Evolutionary conservation across 1,284 basidiomycete genomes (phyloP), one percentile per base, ranked within the genome.

Genomic region (Ceratobasidium sp.): DNA sequence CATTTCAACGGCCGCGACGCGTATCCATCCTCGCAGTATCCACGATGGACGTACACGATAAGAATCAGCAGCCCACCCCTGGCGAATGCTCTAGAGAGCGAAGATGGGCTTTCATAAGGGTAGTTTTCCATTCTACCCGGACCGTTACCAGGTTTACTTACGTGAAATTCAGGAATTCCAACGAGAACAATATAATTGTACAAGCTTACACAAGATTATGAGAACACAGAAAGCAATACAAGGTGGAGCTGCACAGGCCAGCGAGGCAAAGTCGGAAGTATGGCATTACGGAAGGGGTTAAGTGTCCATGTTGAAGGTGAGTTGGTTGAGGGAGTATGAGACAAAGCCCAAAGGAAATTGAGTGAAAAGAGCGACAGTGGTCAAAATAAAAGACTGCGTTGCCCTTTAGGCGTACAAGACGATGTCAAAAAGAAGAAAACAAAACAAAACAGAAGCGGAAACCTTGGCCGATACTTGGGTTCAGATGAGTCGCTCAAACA

Each of bases 381-480:
- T 71, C 24, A 56, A 57, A 71, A 41, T 22, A 71, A 71, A 69
- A 51, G 65, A 59, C 48, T 57, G 54, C 67, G 24, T 71, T 71
- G 67, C 67, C 67, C 67, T 71, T 71, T 29, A 71, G 67, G 67
- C 67, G 24, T 71, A 54, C 54, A 44, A 29, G 31, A 36, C 50
- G 54, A 64, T 44, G 47, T 11, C 47, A 7, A 56, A 59, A 27
- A 41, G 50, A 44, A 51, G 22, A 57, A 69, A 71, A 57, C 17
- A 71, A 56, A 33, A n/a, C n/a, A n/a, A n/a, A 41, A 71, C 29
- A 53, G 51, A 47, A 45, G 24, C 53, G 50, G 27, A 56, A 59
- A 47, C 22, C 67, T 56, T 71, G 54, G 67, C 67, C 67, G 67
- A 59, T 45, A 71, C 67, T 59, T 66, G 45, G 54, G 59, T 71